Evolutionary conservation across 208 protist genomes (phyloP), one percentile per base, ranked within the genome.

Genomic region (Borovskyia barvae): DNA sequence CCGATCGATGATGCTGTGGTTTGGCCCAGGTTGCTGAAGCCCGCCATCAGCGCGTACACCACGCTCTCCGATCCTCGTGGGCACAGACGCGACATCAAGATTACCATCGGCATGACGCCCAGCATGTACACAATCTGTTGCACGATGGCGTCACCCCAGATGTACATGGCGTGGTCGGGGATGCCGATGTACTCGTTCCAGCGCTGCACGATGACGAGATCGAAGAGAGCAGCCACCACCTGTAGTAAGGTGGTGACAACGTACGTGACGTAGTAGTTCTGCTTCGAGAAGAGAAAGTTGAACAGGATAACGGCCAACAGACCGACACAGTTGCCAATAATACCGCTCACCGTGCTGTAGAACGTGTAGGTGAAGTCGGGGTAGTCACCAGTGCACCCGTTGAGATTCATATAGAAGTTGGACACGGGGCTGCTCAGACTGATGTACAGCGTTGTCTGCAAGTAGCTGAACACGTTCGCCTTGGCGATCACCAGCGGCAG

Each of bases 41-140:
- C 87, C 2, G 82, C 87, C 33, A 94, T 62, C 8, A 94, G 65
- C 29, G 87, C 78, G 35, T 85, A 90, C 52, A 90, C 74, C 40
- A 81, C 89, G 15, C 67, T 76, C 61, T 94, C 83, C 33, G 83
- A 77, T 12, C 81, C 82, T 29, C 77, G 79, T 14, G 88, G 85
- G 64, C 85, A 92, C 5, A 90, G 67, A 42, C 82, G 85, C 2
- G 85, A 85, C 41, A 89, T 68, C 30, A 94, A 67, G 2, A 94
- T 67, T 2, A 92, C 67, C 25, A 73, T 66, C 15, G 90, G 83
- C 82, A 95, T 92, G 49, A 67, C 90, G 29, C 68, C 69, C 1
- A 95, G 49, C 72, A 85, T 82, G 51, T 78, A 82, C 25, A 48
- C 60, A 14, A 82, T 43, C 53, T 85, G 25, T 11, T 72, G 52